Evolutionary conservation across 371 early-diverging fungal species (phyloP), one percentile per base, ranked within the genome.

Genomic region (Apophysomyces ossiformis): DNA sequence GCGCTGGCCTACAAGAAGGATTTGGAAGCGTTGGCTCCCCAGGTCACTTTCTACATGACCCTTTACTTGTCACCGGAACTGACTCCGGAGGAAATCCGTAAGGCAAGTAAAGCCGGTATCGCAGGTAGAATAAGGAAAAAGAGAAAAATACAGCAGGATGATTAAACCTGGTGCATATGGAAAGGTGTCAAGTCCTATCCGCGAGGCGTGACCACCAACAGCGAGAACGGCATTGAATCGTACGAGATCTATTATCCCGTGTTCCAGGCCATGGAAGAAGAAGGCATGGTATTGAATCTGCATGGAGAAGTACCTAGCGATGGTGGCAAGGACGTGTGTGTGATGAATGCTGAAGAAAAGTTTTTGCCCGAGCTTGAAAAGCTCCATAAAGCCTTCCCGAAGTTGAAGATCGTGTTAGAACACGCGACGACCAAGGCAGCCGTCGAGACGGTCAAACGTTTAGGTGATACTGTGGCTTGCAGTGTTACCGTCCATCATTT

Each of bases 141-240:
- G 32, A 57, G 9, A 35, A 37, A 15, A n/a, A 3, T 4, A 54
- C 12, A 47, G 16, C 15, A 26, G 8, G n/a, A 8, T 35, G 7
- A 12, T 43, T 16, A 26, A 16, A 16, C 4, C 4, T 9, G 18
- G n/a, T 0, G 21, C 5, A 16, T 54, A 87, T 7, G n/a, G 16
- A 38, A 15, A 57, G 96, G 95, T 61, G 98, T 98, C 64, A 98
- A 98, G 76, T 93, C 95, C 9, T 98, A 98, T 76, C 99, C 99
- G 21, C 89, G 96, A 38, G 98, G 99, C 38, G 99, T 99, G 26
- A 99, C 99, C 0, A 99, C 99, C 65, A 98, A 99, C 87, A 91
- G 92, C 66, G 97, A 97, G 63, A 87, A 88, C 63, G 99, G 99
- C 58, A 95, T 99, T 67, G 93, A 95, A 68, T 88, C 87, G 71